These are phyloP conservation scores for Pseudocercospora macadamiae DNA, from an alignment of 2,329 filamentous ascomycete genomes.

Conservation along the genomic window DNA sequence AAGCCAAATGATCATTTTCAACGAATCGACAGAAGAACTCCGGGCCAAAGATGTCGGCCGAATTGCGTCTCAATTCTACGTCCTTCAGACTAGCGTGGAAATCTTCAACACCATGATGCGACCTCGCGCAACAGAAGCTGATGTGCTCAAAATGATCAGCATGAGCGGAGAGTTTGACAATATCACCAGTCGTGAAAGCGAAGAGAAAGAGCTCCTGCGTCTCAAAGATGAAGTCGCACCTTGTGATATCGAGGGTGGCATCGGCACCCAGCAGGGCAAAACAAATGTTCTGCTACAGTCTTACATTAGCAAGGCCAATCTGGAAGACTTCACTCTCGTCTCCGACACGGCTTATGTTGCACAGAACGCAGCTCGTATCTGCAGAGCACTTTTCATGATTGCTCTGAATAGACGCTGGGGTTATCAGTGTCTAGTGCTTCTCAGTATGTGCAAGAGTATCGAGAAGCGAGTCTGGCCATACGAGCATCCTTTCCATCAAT, in stretches of 20 bases:
- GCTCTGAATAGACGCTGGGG: constrained; percentile 94
- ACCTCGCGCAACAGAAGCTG: constrained; percentile 81
- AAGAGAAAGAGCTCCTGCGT: constrained; percentile 80
- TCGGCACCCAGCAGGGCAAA: constrained; percentile 76
- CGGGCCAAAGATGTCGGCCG: constrained; percentile 92
- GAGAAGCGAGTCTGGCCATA: constrained; percentile 96
- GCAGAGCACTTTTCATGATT: constrained; percentile 94
- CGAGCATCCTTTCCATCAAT: constrained; percentile 92
- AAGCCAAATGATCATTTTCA: constrained; percentile 99
- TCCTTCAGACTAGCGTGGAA: constrained; percentile 88
- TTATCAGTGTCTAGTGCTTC: constrained; percentile 85
- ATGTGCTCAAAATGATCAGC: constrained; percentile 93
- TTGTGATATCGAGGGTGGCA: constrained; percentile 74
- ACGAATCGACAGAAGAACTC: constrained; percentile 89
- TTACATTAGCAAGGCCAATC: constrained; percentile 83
- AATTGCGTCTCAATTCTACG: constrained; percentile 97
- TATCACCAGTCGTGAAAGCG: constrained; percentile 86
- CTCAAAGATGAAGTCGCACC: constrained; percentile 72
- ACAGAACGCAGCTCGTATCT: constrained; percentile 93
- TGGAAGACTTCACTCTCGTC: constrained; percentile 90
- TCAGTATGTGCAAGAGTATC: constrained; percentile 94
- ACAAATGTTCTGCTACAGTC: constrained; percentile 94
- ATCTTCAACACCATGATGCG: constrained; percentile 97
- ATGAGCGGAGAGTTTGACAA: constrained; percentile 99
- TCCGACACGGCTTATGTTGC: constrained; percentile 95